A percentile compares a stretch with the other conserved stretches of the same genome.
These are phyloP conservation scores for Colletotrichum sp. DNA, from an alignment of 2,329 filamentous ascomycete species.

Conservation along the genomic window DNA sequence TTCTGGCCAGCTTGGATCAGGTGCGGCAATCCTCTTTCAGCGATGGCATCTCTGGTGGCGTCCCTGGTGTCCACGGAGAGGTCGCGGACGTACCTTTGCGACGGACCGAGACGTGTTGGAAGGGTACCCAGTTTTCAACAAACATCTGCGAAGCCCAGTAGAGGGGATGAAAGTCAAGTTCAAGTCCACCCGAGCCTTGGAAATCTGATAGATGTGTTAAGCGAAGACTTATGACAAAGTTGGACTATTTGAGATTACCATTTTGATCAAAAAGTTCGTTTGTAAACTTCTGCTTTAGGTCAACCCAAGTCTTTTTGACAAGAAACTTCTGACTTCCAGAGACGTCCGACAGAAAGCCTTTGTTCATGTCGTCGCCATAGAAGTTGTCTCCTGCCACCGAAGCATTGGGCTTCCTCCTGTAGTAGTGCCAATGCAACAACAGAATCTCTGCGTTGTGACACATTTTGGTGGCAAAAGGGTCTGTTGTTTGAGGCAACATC, in stretches of 20 bases:
- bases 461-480: slow-evolving; percentile 23
- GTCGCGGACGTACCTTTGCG: neutral
- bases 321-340: neutral
- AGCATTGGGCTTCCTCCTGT: slow-evolving; percentile 19
- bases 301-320: neutral
- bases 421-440: slow-evolving; percentile 58
- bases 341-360: neutral
- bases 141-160: slow-evolving; percentile 55
- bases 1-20: neutral
- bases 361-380: neutral
- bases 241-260: neutral
- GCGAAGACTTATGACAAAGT: neutral
- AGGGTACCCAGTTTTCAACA: slow-evolving; percentile 39
- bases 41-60: neutral
- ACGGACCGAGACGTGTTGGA: neutral
- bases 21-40: neutral
- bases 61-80: neutral
- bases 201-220: neutral
- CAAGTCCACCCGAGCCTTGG: neutral
- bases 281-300: neutral
- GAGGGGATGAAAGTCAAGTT: slow-evolving; percentile 17
- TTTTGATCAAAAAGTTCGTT: neutral
- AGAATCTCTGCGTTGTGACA: slow-evolving; percentile 52
- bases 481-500: neutral
- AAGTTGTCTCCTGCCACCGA: neutral